Evolutionary conservation across 2,329 filamentous ascomycete genomes (phyloP), one percentile per base, ranked within the genome.

Genomic region (Periconia digitata): DNA sequence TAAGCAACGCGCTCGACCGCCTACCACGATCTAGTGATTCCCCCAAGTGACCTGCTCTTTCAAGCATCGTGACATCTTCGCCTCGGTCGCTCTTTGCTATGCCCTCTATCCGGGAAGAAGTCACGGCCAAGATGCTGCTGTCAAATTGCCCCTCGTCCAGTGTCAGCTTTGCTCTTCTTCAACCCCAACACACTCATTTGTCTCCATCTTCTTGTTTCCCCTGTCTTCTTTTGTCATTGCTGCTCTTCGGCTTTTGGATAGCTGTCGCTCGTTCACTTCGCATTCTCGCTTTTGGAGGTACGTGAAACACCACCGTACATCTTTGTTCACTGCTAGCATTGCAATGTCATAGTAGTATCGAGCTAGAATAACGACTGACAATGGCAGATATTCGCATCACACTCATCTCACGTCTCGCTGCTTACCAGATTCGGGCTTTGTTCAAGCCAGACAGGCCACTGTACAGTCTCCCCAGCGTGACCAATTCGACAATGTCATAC

Each of bases 181-280:
- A 32, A 10, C 54, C 44, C 43, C 58, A 59, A 59, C 61, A 66
- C 66, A 68, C 65, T 70, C 67, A 66, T 69, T 70, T 58, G 66
- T 66, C 63, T 64, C 62, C 63, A 62, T 69, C 60, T 67, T 69
- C 60, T 68, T 67, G 58, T 60, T n/a, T 61, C 52, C 51, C 47
- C 53, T 40, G 53, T 65, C 64, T 69, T 70, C 63, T 68, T 70
- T 64, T 60, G 51, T 50, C 64, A 67, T 68, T 66, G 64, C 66
- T 69, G 64, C 56, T 55, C 48, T 60, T 59, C 60, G 49, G 61
- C 64, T 65, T 59, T 70, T 71, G 68, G 67, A 70, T 71, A 71
- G 64, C 64, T 62, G 61, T 57, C 62, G 52, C 58, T 67, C 61
- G 60, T 60, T 64, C 63, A 46, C 57, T 58, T 54, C 51, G 55